phyloP scores from a whole-genome alignment of 805 yeast genomes.

The Candida vaughaniae region DNA sequence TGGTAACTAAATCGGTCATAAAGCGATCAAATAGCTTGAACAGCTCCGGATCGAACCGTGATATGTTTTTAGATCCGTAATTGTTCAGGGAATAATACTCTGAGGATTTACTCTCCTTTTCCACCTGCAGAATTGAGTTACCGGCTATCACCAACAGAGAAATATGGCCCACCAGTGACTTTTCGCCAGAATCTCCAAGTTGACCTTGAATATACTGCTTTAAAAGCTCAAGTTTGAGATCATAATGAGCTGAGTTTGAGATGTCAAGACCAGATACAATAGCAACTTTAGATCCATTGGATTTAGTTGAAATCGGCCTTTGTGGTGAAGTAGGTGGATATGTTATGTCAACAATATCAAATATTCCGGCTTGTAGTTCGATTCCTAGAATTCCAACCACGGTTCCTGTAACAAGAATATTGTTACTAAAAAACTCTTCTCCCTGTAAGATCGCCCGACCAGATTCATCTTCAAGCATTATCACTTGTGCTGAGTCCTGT shows the following conservation, averaged over 20 bases:
- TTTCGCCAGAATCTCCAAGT: conserved; percentile 38
- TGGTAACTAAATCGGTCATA: conserved; percentile 51
- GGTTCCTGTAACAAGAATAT: conserved; percentile 82
- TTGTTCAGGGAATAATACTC: conserved; percentile 38
- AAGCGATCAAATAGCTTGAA: conserved; percentile 58
- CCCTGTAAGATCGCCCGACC: conserved; percentile 77
- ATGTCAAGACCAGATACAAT: conserved; percentile 75
- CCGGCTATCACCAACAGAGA: conserved; percentile 71
- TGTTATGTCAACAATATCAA: conserved; percentile 77
- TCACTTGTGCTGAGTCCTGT: conserved; percentile 27
- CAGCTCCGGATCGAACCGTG: conserved; percentile 50
- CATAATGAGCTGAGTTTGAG: conserved; percentile 41
- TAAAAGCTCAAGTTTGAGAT: conserved; percentile 53
- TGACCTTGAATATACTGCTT: conserved; percentile 74
- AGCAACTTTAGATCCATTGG: conserved; percentile 52
- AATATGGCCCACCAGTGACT: conserved; percentile 26
- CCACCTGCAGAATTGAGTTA: conserved; percentile 49
- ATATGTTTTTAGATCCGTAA: conserved; percentile 52
- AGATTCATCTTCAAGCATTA: conserved; percentile 87
- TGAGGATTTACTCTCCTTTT: conserved; percentile 21
- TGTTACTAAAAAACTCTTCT: conserved; percentile 52
- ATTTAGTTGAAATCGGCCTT: conserved; percentile 22
- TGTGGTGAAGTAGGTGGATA: conserved; percentile 71
- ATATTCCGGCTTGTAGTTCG: conserved; percentile 79
- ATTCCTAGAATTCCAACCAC: conserved; percentile 84